Base-by-base conservation (phyloP, 2,329 filamentous ascomycete genomes). In the Leptographium procerum region DNA sequence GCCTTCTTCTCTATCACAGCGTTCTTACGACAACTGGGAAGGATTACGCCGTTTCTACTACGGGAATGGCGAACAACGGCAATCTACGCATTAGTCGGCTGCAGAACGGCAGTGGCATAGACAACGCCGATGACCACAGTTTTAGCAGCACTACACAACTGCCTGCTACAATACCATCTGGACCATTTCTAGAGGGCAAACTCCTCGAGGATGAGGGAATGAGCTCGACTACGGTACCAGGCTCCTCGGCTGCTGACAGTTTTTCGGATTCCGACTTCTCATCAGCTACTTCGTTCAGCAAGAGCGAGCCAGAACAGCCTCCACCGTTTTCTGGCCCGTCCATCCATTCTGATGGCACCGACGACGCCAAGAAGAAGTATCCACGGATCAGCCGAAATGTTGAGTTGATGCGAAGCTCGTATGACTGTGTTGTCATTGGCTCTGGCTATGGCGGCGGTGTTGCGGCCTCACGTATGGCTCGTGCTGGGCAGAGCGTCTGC, bases 371-470 rank as follows among this genome's bases (percentile, higher is more conserved):
- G n/a, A 1, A 24, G 6, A 28, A 52, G 24, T 83, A 77, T 61
- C 81, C 80, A 1, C 75, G 81, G 1, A 77, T 85, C 60, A 81
- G 80, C 26, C 78, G 75, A 60, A 76, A 80, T 0, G 75, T 85
- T 14, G 78, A 84, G 65, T 69, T 83, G 29, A 77, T 86, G 66
- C 74, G 77, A 29, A 71, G 72, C 58, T 71, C 71, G 8, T 88
- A 88, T 63, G 85, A 88, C 69, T 80, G 80, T 45, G 77, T 88
- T 13, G 82, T 88, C 33, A 81, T 88, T 59, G 85, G 85, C 1
- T 86, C 83, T 11, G 85, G 85, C 1, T 88, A 88, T 67, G 85
- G 85, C 28, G 84, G 83, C 45, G 81, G 78, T 28, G 80, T 88
- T 24, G 84, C 85, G 3, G 85, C 84, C 0, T 81, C 82, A 26